Evolutionary conservation across 2,329 filamentous ascomycete species (phyloP), one percentile per base, ranked within the genome.

Genomic region (Verticillium zaregamsianum): DNA sequence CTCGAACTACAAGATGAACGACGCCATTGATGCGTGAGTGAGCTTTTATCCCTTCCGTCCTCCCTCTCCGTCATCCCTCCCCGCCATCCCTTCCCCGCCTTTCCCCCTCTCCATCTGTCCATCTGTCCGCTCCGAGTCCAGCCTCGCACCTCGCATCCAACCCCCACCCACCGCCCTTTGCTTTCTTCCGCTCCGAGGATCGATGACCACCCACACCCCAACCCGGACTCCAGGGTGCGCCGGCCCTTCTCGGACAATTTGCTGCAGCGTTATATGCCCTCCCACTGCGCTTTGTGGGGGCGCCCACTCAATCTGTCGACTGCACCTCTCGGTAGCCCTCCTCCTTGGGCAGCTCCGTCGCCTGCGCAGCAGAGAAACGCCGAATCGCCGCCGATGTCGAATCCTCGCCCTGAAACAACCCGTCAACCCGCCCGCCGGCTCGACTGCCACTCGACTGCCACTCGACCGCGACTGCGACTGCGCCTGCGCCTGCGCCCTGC

Each of bases 11-110:
- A 82, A 80, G 68, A 69, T 86, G 7, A 80, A 85, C 61, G 76
- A 82, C 62, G 84, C 84, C 45, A 74, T 85, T 57, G 82, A 86
- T 75, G 73, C 79, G 84, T 86, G 77, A 84, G 84, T 85, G 45
- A 28, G 32, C 32, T 31, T 58, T 33, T 23, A 35, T 23, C 23
- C 15, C 49, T 20, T 55, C 40, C 23, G 40, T 57, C 70, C 67
- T 45, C 68, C 63, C 55, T 68, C 66, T 59, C 28, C 57, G 25
- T 25, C 25, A 8, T 23, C 15, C 49, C 25, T 55, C 54, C 57
- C 45, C 14, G 45, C 54, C 70, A 67, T 45, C 68, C 63, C 55
- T 68, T 67, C 58, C 33, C 57, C 60, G 49, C 28, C 35, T 33
- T 6, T 37, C 39, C n/a, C 25, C 33, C 33, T 57, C 39, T 60